Evolutionary conservation across 2,329 filamentous ascomycete genomes (phyloP).

Genomic region (Fusarium sp.): DNA sequence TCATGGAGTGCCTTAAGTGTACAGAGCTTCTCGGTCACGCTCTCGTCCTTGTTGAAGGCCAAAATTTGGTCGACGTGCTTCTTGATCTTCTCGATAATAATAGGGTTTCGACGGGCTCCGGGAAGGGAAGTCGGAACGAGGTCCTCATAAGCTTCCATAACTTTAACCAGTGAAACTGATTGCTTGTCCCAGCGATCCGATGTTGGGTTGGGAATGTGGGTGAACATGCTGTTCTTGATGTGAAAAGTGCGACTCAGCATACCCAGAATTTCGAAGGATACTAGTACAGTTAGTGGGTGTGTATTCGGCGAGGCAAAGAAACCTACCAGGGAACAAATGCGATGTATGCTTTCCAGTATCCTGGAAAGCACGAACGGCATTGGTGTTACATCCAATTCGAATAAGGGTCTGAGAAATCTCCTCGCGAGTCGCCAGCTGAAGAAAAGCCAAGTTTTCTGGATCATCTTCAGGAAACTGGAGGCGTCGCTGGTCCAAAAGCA

Average conservation of each 20-base stretch:
- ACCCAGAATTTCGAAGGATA: slow-evolving; percentile 69
- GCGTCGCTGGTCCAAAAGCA: slow-evolving; percentile 55
- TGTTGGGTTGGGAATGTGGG: slow-evolving; percentile 69
- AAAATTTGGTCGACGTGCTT: slow-evolving; percentile 46
- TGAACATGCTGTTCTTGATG: slow-evolving; percentile 62
- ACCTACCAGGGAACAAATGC: slow-evolving; percentile 64
- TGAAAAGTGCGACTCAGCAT: slow-evolving; percentile 67
- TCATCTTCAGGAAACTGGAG: slow-evolving; percentile 56
- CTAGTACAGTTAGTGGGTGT: slow-evolving; percentile 49
- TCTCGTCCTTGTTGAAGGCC: slow-evolving; percentile 38
- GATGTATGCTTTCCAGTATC: slow-evolving; percentile 55
- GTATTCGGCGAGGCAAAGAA: accelerated
- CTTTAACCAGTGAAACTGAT: slow-evolving; percentile 58
- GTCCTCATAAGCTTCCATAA: slow-evolving; percentile 56
- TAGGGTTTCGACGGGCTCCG: slow-evolving; percentile 30
- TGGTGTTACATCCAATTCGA: slow-evolving; percentile 66
- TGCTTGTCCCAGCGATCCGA: slow-evolving; percentile 65
- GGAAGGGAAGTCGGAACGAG: slow-evolving; percentile 46
- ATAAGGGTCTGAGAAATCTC: slow-evolving; percentile 67
- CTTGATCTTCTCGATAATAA: slow-evolving; percentile 44
- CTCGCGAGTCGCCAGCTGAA: slow-evolving; percentile 62
- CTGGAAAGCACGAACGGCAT: slow-evolving; percentile 61
- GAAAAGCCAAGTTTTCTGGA: slow-evolving; percentile 55
- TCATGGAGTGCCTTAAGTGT: slow-evolving; percentile 56
- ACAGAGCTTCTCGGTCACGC: slow-evolving; percentile 46